phyloP scores from a whole-genome alignment of 148 eudicot species.

The Persicaria maculosa region DNA sequence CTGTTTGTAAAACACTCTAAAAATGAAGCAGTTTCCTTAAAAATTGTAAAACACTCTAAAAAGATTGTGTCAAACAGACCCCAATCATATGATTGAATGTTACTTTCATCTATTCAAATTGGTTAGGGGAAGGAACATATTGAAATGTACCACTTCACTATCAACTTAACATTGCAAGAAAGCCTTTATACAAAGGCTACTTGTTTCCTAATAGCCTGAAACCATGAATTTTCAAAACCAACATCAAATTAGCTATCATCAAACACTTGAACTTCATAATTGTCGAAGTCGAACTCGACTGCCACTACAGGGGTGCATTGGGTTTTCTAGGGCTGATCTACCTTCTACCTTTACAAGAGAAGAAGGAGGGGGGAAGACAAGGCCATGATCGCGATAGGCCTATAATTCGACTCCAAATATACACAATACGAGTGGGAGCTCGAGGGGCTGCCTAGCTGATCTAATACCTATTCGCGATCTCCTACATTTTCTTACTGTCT shows the following conservation, averaged over 20 bases:
- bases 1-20: no score
- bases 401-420: not conserved
- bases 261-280: not conserved
- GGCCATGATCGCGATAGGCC: not conserved
- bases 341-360: constrained; percentile 14
- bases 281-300: not conserved
- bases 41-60: no score
- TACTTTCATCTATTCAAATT: no score
- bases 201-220: no score
- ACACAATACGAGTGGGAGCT: constrained; percentile 1
- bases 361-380: not conserved
- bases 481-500: not conserved
- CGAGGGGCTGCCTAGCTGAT: not conserved
- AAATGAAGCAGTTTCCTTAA: no score
- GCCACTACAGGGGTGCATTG: not conserved
- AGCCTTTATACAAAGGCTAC: no score
- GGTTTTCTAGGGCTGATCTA: not conserved
- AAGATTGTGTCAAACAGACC: no score
- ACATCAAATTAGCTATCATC: not conserved
- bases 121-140: no score
- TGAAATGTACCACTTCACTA: no score
- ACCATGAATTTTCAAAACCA: not conserved
- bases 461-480: not conserved
- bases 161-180: no score
- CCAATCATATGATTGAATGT: no score